phyloP scores from a whole-genome alignment of 352 stramenopile genomes.

The Pythium phragmitis region DNA sequence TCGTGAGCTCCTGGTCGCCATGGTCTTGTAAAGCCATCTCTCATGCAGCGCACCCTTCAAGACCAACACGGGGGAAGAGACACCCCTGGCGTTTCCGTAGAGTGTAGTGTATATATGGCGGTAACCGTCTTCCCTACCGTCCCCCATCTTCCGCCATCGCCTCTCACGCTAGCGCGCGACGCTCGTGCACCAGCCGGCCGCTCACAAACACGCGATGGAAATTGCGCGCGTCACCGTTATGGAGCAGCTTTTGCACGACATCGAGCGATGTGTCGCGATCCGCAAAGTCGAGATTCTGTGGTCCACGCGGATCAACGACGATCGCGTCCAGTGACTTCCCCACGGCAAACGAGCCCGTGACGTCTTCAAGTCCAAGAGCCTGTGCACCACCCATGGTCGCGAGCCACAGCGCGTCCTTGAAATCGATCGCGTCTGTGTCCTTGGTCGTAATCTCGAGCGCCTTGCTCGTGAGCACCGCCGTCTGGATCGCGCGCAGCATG shows the following conservation, averaged over 20 bases:
- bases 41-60: background rate
- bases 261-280: constrained; percentile 40
- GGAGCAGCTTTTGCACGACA: constrained; percentile 84
- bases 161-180: background rate
- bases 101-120: constrained; percentile 10
- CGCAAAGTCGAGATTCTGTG: constrained; percentile 56
- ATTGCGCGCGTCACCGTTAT: constrained; percentile 86
- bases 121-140: constrained; percentile 2
- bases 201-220: constrained; percentile 76
- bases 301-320: constrained; percentile 51
- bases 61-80: background rate
- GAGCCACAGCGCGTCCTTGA: constrained; percentile 85
- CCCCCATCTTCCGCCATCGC: background rate
- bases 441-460: constrained; percentile 40
- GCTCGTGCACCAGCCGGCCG: constrained; percentile 37
- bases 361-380: constrained; percentile 61
- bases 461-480: constrained; percentile 73
- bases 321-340: constrained; percentile 88
- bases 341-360: constrained; percentile 75
- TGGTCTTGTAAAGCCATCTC: constrained; percentile 2
- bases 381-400: constrained; percentile 84
- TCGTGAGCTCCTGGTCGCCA: background rate
- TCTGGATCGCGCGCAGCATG: constrained; percentile 87
- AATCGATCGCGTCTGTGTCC: constrained; percentile 33
- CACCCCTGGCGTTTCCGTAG: background rate